Percentiles rank a stretch among this genome's conserved stretches.
Conservation (phyloP, 768 basidiomycete species). For the Xerocomellus amylosporus region DNA sequence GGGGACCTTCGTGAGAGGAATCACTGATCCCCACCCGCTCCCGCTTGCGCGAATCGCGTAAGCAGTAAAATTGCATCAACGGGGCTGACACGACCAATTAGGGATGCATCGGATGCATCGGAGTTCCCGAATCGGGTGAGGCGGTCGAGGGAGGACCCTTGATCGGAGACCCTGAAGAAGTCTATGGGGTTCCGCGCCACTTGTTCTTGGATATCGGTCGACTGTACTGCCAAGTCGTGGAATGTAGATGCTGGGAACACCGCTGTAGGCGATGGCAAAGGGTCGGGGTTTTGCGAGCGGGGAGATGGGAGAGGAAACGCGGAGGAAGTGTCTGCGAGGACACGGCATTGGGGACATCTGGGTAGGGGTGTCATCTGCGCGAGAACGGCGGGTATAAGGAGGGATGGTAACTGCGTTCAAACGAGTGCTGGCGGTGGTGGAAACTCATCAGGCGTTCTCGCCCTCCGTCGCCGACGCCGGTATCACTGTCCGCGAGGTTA, state of each 20-base stretch:
- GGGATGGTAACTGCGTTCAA: slow-evolving; percentile 9
- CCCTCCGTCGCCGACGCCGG: slow-evolving; percentile 12
- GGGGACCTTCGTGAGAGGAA: no score
- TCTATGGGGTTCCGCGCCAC: no score
- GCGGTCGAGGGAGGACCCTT: no score
- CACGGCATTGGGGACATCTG: slow-evolving; percentile 18
- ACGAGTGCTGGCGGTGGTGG: slow-evolving; percentile 9
- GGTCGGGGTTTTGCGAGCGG: slow-evolving; percentile 36
- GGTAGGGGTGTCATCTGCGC: slow-evolving; percentile 15
- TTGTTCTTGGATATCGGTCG: no score
- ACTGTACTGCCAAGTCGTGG: background rate
- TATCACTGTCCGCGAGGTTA: slow-evolving; percentile 13
- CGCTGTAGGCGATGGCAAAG: slow-evolving; percentile 38
- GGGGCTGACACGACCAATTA: no score
- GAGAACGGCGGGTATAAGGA: slow-evolving; percentile 13
- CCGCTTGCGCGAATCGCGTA: slow-evolving; percentile 13
- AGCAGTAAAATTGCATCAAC: background rate
- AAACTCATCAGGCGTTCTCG: slow-evolving; percentile 9
- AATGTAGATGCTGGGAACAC: slow-evolving; percentile 18
- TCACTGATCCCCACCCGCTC: background rate
- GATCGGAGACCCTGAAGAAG: no score
- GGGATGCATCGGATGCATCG: no score
- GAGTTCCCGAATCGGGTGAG: no score
- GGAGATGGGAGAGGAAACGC: slow-evolving; percentile 13
- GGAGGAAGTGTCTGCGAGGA: slow-evolving; percentile 23